phyloP scores from a whole-genome alignment of 306 rosid species.

The Trifolium fragiferum region DNA sequence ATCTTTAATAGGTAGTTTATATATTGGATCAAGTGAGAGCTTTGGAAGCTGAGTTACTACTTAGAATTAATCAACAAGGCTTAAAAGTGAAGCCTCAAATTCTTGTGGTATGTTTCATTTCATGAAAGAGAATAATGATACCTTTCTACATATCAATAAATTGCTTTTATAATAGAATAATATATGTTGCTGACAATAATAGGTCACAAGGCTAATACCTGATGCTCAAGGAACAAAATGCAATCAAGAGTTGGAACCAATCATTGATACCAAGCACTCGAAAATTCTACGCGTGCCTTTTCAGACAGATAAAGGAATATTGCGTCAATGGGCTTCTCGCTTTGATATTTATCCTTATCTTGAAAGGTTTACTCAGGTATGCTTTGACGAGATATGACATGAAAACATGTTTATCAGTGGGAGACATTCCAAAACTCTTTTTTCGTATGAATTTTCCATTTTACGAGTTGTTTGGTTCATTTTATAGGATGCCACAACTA shows the following conservation, averaged over 20 bases:
- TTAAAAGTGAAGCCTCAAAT: slow-evolving; percentile 80
- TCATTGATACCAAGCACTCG: slow-evolving; percentile 72
- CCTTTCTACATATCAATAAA: neutral
- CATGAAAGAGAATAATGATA: slow-evolving; percentile 3
- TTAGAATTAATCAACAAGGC: slow-evolving; percentile 77
- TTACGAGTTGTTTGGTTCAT: slow-evolving; percentile 13
- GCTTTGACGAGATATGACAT: neutral
- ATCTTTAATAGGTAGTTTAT: slow-evolving; percentile 73
- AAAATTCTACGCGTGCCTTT: slow-evolving; percentile 84
- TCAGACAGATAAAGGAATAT: slow-evolving; percentile 61
- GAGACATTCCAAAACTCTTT: neutral
- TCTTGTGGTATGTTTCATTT: slow-evolving; percentile 66
- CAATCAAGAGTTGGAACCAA: slow-evolving; percentile 73
- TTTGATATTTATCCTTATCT: slow-evolving; percentile 88
- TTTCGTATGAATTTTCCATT: slow-evolving; percentile 3
- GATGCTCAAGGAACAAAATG: slow-evolving; percentile 88
- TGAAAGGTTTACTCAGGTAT: slow-evolving; percentile 73
- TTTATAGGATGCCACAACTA: slow-evolving; percentile 69
- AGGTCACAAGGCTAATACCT: slow-evolving; percentile 89
- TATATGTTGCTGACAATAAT: slow-evolving; percentile 21
- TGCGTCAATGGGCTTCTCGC: slow-evolving; percentile 85
- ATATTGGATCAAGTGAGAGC: slow-evolving; percentile 96
- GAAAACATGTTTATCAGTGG: neutral
- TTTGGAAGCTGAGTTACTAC: slow-evolving; percentile 74
- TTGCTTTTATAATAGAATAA: neutral